phyloP scores from a whole-genome alignment of 257 asterid species.

The Przewalskia tangutica region DNA sequence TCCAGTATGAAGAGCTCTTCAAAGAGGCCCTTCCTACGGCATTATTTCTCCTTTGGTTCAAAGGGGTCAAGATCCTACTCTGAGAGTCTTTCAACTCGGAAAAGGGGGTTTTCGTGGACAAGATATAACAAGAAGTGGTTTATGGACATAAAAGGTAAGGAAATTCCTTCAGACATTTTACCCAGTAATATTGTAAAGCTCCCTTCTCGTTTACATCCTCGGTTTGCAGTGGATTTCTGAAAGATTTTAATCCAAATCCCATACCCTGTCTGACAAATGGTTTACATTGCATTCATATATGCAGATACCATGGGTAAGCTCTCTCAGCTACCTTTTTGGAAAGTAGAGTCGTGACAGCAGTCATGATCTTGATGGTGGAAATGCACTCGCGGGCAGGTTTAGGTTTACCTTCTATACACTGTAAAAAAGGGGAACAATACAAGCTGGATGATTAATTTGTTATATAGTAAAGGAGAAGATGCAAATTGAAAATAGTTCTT shows the following conservation, averaged over 20 bases:
- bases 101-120: conserved; percentile 60
- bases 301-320: background rate
- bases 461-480: background rate
- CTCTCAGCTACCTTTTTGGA: background rate
- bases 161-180: conserved; percentile 16
- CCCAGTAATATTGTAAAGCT: background rate
- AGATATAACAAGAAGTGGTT: conserved; percentile 50
- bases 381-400: background rate
- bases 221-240: background rate
- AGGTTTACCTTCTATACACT: conserved; percentile 30
- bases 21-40: conserved; percentile 57
- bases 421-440: conserved; percentile 24
- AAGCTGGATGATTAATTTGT: conserved; percentile 1
- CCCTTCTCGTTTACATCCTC: background rate
- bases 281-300: background rate
- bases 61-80: conserved; percentile 35
- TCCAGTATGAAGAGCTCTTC: conserved; percentile 55
- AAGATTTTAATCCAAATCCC: background rate
- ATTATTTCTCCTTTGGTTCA: conserved; percentile 75
- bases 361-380: background rate
- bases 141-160: conserved; percentile 17
- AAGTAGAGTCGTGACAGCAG: too few relatives aligned
- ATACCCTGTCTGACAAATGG: background rate
- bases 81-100: conserved; percentile 40
- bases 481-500: conserved; percentile 18